A percentile compares a stretch with the other conserved stretches of the same genome.
These are phyloP conservation scores for Arthrobotrys pseudoclavata DNA, from an alignment of 2,329 filamentous ascomycete genomes.

Conservation along the genomic window DNA sequence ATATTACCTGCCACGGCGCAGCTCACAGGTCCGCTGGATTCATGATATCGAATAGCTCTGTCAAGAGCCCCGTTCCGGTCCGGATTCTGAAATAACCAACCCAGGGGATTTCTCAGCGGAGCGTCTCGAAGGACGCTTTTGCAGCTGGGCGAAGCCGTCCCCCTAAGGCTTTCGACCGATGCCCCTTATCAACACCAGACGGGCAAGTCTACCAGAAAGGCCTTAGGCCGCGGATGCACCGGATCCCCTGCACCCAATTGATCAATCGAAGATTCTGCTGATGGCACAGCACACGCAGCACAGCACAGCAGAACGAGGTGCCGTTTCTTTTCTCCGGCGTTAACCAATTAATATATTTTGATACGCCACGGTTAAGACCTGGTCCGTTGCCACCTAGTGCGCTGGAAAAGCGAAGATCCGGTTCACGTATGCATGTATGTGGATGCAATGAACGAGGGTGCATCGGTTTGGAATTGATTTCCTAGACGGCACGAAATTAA, in stretches of 20 bases:
- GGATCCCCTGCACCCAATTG: conserved; percentile 57
- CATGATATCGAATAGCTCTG: conserved; percentile 16
- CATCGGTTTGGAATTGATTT: conserved; percentile 26
- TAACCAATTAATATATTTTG: conserved; percentile 52
- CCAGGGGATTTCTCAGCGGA: conserved; percentile 16
- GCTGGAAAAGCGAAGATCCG: conserved; percentile 35
- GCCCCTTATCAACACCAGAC: conserved; percentile 57
- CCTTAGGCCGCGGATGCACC: conserved; percentile 51
- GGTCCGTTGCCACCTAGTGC: conserved; percentile 36
- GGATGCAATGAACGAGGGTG: conserved; percentile 16
- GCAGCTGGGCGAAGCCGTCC: conserved; percentile 30
- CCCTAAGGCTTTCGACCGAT: conserved; percentile 47
- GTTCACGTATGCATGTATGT: conserved; percentile 8
- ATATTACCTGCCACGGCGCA: conserved; percentile 7
- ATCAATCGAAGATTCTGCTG: conserved; percentile 35
- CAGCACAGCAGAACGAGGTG: conserved; percentile 8
- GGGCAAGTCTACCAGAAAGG: conserved; percentile 57
- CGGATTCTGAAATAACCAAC: conserved; percentile 46
- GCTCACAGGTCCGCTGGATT: not conserved
- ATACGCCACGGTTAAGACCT: conserved; percentile 23
- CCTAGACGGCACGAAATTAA: conserved; percentile 48
- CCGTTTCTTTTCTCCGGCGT: conserved; percentile 37
- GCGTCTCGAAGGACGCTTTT: conserved; percentile 14
- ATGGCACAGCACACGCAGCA: conserved; percentile 8
- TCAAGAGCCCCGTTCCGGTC: conserved; percentile 46